Evolutionary conservation across 2,329 filamentous ascomycete genomes (phyloP).

Genomic region (Pseudogymnoascus sp.): DNA sequence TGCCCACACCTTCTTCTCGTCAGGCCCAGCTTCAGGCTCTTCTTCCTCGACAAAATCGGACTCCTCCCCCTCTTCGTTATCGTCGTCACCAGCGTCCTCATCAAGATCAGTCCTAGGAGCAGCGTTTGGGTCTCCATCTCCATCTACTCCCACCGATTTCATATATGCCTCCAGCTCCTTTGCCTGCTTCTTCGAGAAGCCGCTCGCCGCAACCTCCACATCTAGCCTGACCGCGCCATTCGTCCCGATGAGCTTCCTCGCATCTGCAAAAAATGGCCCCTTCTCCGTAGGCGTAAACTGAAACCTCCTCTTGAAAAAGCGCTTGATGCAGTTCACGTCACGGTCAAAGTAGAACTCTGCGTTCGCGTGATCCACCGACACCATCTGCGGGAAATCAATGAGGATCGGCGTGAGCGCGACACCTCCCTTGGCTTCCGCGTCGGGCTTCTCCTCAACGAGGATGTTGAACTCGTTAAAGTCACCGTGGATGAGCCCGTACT

Average conservation of each 20-base stretch:
- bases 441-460: conserved; percentile 68
- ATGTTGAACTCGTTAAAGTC: conserved; percentile 99
- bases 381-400: conserved; percentile 98
- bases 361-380: conserved; percentile 88
- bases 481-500: conserved; percentile 86
- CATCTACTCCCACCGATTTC: conserved; percentile 57
- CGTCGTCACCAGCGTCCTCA: conserved; percentile 32
- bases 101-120: conserved; percentile 31
- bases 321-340: conserved; percentile 91
- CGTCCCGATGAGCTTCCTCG: conserved; percentile 64
- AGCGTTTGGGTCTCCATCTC: conserved; percentile 30
- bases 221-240: conserved; percentile 67
- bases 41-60: conserved; percentile 25
- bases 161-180: conserved; percentile 91
- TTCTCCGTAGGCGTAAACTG: conserved; percentile 75
- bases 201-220: conserved; percentile 81
- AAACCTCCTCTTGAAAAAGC: conserved; percentile 85
- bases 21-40: conserved; percentile 16
- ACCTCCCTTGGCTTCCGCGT: conserved; percentile 29
- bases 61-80: conserved; percentile 26
- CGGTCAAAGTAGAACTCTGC: conserved; percentile 97
- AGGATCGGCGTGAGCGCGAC: conserved; percentile 63
- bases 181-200: conserved; percentile 94
- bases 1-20: conserved; percentile 13
- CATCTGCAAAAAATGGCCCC: conserved; percentile 80